Conservation (phyloP, 1,139 yeast genomes). For the Geotrichum bryndzae region DNA sequence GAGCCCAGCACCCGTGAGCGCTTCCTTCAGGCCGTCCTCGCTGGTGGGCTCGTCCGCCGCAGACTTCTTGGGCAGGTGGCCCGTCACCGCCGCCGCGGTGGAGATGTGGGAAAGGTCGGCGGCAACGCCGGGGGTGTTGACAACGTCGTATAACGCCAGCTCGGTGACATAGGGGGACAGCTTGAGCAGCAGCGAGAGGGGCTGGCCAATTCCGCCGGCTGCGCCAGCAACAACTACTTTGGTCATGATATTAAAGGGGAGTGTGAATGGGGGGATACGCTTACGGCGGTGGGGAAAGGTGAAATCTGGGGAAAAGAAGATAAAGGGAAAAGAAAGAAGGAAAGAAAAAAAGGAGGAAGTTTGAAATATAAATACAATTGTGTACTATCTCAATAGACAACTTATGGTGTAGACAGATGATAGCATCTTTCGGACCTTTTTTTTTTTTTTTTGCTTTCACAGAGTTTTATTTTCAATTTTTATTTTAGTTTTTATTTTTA, state of each 20-base stretch:
- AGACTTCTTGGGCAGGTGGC: constrained; percentile 55
- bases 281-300: too few relatives aligned
- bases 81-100: constrained; percentile 65
- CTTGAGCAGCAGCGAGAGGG: constrained; percentile 64
- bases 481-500: too few relatives aligned
- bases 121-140: constrained; percentile 87
- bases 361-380: background rate
- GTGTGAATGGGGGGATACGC: background rate
- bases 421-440: too few relatives aligned
- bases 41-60: constrained; percentile 88
- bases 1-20: constrained; percentile 66
- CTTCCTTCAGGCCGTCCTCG: constrained; percentile 55
- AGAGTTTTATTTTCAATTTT: too few relatives aligned
- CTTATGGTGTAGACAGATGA: too few relatives aligned
- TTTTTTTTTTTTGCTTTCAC: too few relatives aligned
- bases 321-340: background rate
- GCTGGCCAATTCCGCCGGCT: constrained; percentile 61
- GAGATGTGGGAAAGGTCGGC: constrained; percentile 88
- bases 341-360: background rate
- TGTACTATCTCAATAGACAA: too few relatives aligned
- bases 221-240: constrained; percentile 42
- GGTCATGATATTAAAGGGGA: background rate
- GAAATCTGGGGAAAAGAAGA: background rate
- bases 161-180: constrained; percentile 53
- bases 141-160: constrained; percentile 79